Conservation (phyloP, 2,329 filamentous ascomycete species). For the Neoascochyta sp. region DNA sequence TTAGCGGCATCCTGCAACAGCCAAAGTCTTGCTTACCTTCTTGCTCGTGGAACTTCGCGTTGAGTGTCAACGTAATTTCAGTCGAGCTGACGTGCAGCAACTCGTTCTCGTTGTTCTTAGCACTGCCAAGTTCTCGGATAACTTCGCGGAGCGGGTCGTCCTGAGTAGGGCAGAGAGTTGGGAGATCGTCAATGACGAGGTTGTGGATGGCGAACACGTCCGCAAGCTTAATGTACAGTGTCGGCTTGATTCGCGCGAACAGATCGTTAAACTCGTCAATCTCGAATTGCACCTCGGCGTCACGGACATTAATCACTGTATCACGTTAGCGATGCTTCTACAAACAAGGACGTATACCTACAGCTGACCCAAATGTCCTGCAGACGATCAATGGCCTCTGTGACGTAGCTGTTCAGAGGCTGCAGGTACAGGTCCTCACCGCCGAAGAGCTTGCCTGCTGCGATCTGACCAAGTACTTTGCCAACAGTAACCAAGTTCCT, state of each 20-base stretch:
- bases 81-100: constrained; percentile 80
- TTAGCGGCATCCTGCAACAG: constrained; percentile 16
- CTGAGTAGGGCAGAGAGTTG: constrained; percentile 69
- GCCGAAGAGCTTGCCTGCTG: constrained; percentile 83
- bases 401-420: constrained; percentile 87
- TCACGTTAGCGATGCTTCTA: constrained; percentile 31
- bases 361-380: constrained; percentile 67
- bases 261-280: constrained; percentile 99
- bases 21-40: constrained; percentile 52
- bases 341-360: constrained; percentile 36
- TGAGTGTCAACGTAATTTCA: constrained; percentile 87
- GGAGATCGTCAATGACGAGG: constrained; percentile 74
- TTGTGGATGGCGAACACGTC: constrained; percentile 97
- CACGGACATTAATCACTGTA: constrained; percentile 72
- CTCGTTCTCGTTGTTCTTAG: constrained; percentile 93
- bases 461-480: constrained; percentile 86
- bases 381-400: constrained; percentile 77
- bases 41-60: constrained; percentile 81
- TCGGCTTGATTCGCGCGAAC: constrained; percentile 93
- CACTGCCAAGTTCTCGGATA: constrained; percentile 88
- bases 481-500: constrained; percentile 85
- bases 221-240: constrained; percentile 97
- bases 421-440: constrained; percentile 94
- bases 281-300: constrained; percentile 89
- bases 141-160: constrained; percentile 91